Evolutionary conservation across 2,329 filamentous ascomycete species (phyloP), one percentile per base, ranked within the genome.

Genomic region (Penicillium sp.): DNA sequence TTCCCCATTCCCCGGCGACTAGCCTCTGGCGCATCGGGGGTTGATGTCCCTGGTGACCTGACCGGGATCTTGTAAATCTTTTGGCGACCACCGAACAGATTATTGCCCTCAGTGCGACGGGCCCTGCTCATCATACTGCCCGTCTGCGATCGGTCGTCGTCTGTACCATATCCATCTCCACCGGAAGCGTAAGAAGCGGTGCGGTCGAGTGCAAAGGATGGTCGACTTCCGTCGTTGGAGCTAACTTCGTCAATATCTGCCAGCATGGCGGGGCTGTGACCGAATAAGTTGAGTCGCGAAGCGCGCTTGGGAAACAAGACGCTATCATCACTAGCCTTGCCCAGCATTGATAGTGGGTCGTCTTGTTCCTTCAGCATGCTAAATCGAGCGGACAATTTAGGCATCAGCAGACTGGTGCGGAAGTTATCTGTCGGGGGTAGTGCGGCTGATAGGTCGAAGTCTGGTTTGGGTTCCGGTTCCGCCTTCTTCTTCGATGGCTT

Each of bases 361-460:
- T 96, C 90, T 67, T 96, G 91, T 69, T 96, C 91, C 61, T 88
- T 78, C 29, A 97, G 75, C 91, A 97, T 97, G 59, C 91, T 97
- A 68, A 98, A 98, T 6, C 93, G 83, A 12, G 90, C 88, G 0
- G 91, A 97, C 4, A 98, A 77, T 37, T 90, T 91, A 0, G 88
- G 90, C 91, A 98, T 95, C 54, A 98, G 76, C 51, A 98, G 74
- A 75, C 93, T 97, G 3, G 93, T 98, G 50, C 93, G 82, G 69
- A 98, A 97, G 64, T 97, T 85, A 69, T 97, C 88, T 41, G 75
- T 83, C 0, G 17, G 89, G 77, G 93, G 93, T 2, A 98, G 75
- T 1, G 82, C 90, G 12, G 75, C 75, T 3, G 82, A 68, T 12
- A 97, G 74, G 61, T 97, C 85, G 12, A 97, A 74, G 61, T 97